Conservation (phyloP, 345 rosid genomes). For the Lepidium africanum region DNA sequence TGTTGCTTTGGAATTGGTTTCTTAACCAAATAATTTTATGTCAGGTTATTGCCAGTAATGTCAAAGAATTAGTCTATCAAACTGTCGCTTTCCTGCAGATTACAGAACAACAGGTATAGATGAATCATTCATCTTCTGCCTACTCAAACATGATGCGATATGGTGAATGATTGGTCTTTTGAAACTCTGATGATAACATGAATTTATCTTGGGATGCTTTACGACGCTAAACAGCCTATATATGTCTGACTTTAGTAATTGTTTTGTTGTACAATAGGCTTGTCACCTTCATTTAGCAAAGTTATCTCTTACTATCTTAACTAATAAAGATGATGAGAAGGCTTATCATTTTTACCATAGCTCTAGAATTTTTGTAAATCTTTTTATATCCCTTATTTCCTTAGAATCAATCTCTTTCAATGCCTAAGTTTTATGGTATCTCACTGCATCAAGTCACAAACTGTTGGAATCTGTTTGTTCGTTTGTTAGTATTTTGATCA, state of each 20-base stretch:
- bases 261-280: neutral
- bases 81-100: slow-evolving; percentile 81
- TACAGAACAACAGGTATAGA: slow-evolving; percentile 75
- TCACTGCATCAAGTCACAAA: neutral
- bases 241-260: slow-evolving; percentile 1
- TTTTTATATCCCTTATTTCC: neutral
- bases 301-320: neutral
- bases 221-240: neutral
- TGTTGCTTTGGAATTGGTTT: neutral
- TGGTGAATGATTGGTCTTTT: neutral
- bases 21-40: slow-evolving; percentile 3
- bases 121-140: slow-evolving; percentile 7
- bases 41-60: slow-evolving; percentile 51
- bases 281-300: neutral
- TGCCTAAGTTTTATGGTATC: neutral
- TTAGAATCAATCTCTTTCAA: neutral
- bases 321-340: neutral
- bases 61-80: slow-evolving; percentile 70
- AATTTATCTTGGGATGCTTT: neutral
- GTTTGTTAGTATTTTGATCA: neutral
- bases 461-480: neutral
- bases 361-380: neutral
- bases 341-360: neutral
- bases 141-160: slow-evolving; percentile 9
- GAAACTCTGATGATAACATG: neutral